Base-by-base conservation (phyloP, 2,329 filamentous ascomycete species). In the Epichloe festucae region DNA sequence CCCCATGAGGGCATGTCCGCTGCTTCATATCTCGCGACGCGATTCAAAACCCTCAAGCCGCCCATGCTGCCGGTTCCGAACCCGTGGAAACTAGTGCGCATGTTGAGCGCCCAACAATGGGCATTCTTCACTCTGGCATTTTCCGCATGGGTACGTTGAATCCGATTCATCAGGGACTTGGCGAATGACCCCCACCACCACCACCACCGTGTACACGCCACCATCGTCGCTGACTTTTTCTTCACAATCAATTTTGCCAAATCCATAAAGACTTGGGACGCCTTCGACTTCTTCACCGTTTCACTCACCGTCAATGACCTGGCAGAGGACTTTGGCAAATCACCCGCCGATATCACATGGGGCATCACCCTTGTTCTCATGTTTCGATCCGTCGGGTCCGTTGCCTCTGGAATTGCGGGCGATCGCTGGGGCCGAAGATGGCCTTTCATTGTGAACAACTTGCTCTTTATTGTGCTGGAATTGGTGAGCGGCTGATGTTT, bases 381-480 rank as follows among this genome's bases (percentile, higher is more conserved):
- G 76, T 73, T 82, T 55, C 74, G 79, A 51, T 76, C 76, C 5
- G 66, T 78, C 11, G 78, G 78, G 0, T 74, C 76, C 4, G 65
- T 78, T 43, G 19, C 72, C 10, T 81, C 81, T 50, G 78, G 78
- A 55, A 69, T 79, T 27, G 73, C 73, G 0, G 67, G 73, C 19
- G 78, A 81, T 64, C 70, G 75, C 38, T 81, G 77, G 56, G 78
- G 78, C 4, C 68, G 78, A 46, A 80, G 79, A 61, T 87, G 85
- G 82, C 85, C 85, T 1, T 88, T 89, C 70, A 75, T 89, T 14
- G 62, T 85, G 53, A 89, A 89, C 67, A 86, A 89, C 66, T 54
- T 87, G 21, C 71, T 90, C 19, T 81, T 90, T 53, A 83, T 87
- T 39, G 64, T 82, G 5, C 73, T 90, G 10, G 85, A 90, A 65